These are phyloP conservation scores for Pseudofabraea citricarpa DNA, from an alignment of 2,329 filamentous ascomycete species.

Conservation along the genomic window DNA sequence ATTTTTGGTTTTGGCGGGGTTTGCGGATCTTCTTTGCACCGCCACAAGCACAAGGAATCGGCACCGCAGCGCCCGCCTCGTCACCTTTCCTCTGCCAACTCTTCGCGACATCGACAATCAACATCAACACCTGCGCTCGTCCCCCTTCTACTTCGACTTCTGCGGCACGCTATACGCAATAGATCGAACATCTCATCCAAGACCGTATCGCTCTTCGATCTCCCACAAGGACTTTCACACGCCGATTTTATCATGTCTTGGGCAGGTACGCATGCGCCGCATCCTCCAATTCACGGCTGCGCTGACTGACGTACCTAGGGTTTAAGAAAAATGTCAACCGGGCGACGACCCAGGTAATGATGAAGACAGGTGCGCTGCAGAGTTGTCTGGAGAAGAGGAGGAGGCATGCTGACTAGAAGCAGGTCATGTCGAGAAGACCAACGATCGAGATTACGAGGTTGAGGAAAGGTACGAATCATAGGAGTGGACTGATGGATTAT, in stretches of 20 bases:
- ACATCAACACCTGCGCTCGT: background rate
- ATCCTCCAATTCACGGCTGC: background rate
- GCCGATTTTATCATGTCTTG: slow-evolving; percentile 37
- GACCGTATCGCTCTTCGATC: no score
- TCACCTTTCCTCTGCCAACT: background rate
- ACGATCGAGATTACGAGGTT: slow-evolving; percentile 97
- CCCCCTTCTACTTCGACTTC: no score
- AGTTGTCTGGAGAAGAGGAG: slow-evolving; percentile 24
- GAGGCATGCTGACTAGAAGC: no score
- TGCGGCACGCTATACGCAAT: no score
- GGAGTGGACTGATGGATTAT: slow-evolving; percentile 1
- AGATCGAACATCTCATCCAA: no score
- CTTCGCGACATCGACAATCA: background rate
- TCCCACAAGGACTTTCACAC: no score
- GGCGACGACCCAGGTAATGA: slow-evolving; percentile 99
- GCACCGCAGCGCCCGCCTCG: background rate
- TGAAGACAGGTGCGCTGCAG: slow-evolving; percentile 98
- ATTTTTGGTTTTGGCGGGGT: slow-evolving; percentile 7
- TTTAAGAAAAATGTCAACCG: slow-evolving; percentile 98
- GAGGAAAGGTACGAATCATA: slow-evolving; percentile 67
- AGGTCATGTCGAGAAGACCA: slow-evolving; percentile 97
- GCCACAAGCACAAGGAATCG: no score
- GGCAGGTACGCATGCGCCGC: slow-evolving; percentile 33
- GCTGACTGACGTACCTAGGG: slow-evolving; percentile 41
- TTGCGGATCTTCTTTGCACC: slow-evolving; percentile 4